phyloP scores from a whole-genome alignment of 768 basidiomycete genomes.

The Galerina sulciceps region DNA sequence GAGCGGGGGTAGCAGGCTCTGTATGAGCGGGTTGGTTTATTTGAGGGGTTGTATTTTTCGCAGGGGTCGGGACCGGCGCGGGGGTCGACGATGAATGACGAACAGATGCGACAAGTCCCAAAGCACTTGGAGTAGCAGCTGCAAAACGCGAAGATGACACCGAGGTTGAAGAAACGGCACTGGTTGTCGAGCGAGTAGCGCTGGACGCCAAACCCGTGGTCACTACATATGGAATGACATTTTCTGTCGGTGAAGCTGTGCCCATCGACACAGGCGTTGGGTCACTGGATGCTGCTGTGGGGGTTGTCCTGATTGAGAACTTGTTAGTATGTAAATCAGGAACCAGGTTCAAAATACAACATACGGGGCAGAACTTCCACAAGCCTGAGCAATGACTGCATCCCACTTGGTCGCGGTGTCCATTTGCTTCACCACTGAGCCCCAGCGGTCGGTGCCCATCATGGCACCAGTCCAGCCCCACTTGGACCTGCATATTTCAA shows the following conservation, averaged over 20 bases:
- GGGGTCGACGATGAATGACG: slow-evolving; percentile 14
- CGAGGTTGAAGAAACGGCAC: slow-evolving; percentile 19
- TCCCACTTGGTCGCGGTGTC: slow-evolving; percentile 34
- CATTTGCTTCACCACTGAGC: slow-evolving; percentile 46
- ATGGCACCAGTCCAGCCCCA: slow-evolving; percentile 53
- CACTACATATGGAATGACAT: slow-evolving; percentile 19
- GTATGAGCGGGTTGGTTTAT: not conserved
- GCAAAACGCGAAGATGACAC: slow-evolving; percentile 19
- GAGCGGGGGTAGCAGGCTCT: slow-evolving; percentile 9
- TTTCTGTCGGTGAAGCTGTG: slow-evolving; percentile 24
- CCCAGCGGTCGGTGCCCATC: slow-evolving; percentile 64
- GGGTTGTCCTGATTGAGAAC: slow-evolving; percentile 15
- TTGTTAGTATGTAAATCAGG: slow-evolving; percentile 1
- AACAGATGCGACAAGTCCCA: slow-evolving; percentile 15
- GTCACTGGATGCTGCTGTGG: slow-evolving; percentile 10
- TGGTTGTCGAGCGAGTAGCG: slow-evolving; percentile 15
- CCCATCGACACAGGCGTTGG: slow-evolving; percentile 20
- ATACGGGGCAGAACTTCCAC: slow-evolving; percentile 33
- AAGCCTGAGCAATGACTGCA: slow-evolving; percentile 44
- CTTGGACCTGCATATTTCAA: slow-evolving; percentile 40
- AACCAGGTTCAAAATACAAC: slow-evolving; percentile 4
- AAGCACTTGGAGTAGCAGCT: slow-evolving; percentile 10
- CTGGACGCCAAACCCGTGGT: slow-evolving; percentile 20
- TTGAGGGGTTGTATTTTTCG: not conserved
- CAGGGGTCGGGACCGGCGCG: not conserved